phyloP scores from a whole-genome alignment of 441 rosid genomes.

The Gossypium aridum region DNA sequence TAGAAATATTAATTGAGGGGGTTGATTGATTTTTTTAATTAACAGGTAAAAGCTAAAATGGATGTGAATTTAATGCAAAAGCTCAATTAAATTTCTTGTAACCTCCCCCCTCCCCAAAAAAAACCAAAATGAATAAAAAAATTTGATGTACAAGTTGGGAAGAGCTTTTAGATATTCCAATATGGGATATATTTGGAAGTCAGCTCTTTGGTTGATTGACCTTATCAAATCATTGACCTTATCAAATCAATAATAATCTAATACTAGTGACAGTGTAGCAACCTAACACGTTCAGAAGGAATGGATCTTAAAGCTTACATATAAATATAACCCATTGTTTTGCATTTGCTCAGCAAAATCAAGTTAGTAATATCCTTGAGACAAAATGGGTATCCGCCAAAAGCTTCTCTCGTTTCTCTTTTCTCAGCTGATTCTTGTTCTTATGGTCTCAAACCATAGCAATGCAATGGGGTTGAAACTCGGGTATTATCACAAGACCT shows the following conservation, averaged over 20 bases:
- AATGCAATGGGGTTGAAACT: constrained; percentile 30
- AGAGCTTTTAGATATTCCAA: neutral
- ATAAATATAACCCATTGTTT: constrained; percentile 9
- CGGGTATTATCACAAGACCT: constrained; percentile 31
- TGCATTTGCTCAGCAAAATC: neutral
- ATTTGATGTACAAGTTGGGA: neutral
- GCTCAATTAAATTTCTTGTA: too few relatives aligned
- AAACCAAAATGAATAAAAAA: too few relatives aligned
- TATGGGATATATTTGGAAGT: neutral
- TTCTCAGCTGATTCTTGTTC: constrained; percentile 20
- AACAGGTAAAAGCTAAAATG: too few relatives aligned
- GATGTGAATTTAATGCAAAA: too few relatives aligned
- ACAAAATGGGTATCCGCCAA: constrained; percentile 27
- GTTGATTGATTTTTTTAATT: too few relatives aligned
- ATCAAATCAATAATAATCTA: neutral
- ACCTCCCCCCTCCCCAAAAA: too few relatives aligned
- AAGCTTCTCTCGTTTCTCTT: constrained; percentile 23
- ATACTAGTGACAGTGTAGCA: neutral
- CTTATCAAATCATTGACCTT: neutral
- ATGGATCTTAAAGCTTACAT: neutral
- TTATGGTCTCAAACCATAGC: constrained; percentile 9
- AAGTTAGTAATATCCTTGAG: neutral
- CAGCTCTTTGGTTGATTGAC: constrained; percentile 6
- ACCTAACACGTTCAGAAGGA: constrained; percentile 3
- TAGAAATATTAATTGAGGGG: too few relatives aligned